Base-by-base conservation (phyloP, 2,329 filamentous ascomycete genomes). In the Fusarium sp. region DNA sequence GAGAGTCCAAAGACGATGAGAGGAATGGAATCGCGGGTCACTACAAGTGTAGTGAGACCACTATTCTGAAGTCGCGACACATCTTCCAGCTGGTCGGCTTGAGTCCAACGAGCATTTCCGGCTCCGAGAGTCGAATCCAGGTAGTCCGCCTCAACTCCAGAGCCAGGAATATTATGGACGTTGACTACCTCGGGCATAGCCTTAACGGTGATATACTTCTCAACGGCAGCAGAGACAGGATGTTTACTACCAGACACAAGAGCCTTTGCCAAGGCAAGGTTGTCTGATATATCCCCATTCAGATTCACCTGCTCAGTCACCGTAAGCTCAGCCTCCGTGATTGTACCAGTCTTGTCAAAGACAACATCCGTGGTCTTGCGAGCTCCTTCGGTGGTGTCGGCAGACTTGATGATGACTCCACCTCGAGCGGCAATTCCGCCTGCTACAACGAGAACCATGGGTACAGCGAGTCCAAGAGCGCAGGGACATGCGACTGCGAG, bases 331-430 rank as follows among this genome's bases (percentile, higher is more conserved):
- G 83, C 86, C 29, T 82, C 79, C 0, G 88, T 91, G 14, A 91
- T 78, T 0, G 89, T 91, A 0, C 90, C 89, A 0, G 89, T 91
- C 78, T 91, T 92, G 80, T 91, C 89, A 65, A 92, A 90, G 1
- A 92, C 82, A 5, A 91, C 82, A 70, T 90, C 85, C 0, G 85
- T 86, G 1, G 83, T 80, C 60, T 86, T 88, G 34, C 82, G 80
- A 2, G 84, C 84, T 4, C 82, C 77, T 70, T 91, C 88, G 0
- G 88, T 86, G 7, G 82, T 83, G 44, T 86, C 80, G 0, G 86
- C 84, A 2, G 85, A 83, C 74, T 90, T 89, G 76, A 91, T 86
- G 45, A 91, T 83, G n/a, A 91, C 83, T 2, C 89, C 88, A 11
- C 80, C 77, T 13, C 85, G 80, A 5, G 89, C 88, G 0, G 86